These are phyloP conservation scores for Pontederia paniculata DNA, from an alignment of 176 grass and related monocot genomes.

Conservation along the genomic window DNA sequence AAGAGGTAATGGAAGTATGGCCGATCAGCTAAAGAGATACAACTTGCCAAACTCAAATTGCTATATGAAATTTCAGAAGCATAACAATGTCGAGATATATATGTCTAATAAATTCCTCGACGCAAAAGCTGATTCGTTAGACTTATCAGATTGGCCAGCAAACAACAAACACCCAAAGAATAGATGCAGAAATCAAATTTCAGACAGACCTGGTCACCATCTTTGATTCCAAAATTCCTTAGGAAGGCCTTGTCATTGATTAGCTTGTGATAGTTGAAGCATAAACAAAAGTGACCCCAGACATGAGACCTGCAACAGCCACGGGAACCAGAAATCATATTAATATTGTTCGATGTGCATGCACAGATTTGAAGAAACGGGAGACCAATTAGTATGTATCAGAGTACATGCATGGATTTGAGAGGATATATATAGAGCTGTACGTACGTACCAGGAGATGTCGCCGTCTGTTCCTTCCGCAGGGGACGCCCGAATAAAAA, in stretches of 20 bases:
- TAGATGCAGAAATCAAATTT: constrained; percentile 3
- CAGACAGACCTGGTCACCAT: constrained; percentile 66
- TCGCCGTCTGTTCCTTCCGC: constrained; percentile 11
- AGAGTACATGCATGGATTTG: too few relatives aligned
- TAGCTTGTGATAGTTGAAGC: constrained; percentile 52
- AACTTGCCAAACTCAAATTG: too few relatives aligned
- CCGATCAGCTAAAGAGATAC: too few relatives aligned
- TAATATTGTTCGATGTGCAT: too few relatives aligned
- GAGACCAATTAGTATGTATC: too few relatives aligned
- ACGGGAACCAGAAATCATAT: neutral
- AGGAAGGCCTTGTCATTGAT: constrained; percentile 60
- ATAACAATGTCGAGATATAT: too few relatives aligned
- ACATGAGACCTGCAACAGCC: constrained; percentile 56
- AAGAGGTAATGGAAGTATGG: too few relatives aligned
- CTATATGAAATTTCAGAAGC: too few relatives aligned
- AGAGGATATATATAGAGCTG: neutral
- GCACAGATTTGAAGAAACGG: neutral
- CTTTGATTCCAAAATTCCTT: constrained; percentile 57
- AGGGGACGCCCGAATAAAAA: constrained; percentile 33
- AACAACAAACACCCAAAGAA: neutral
- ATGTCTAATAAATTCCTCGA: too few relatives aligned
- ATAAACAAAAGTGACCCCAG: constrained; percentile 92
- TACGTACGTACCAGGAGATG: constrained; percentile 84
- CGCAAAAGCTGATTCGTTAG: too few relatives aligned
- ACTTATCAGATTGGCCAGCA: too few relatives aligned